phyloP scores from a whole-genome alignment of 2,329 filamentous ascomycete species.

The Allantophomopsis lycopodina region DNA sequence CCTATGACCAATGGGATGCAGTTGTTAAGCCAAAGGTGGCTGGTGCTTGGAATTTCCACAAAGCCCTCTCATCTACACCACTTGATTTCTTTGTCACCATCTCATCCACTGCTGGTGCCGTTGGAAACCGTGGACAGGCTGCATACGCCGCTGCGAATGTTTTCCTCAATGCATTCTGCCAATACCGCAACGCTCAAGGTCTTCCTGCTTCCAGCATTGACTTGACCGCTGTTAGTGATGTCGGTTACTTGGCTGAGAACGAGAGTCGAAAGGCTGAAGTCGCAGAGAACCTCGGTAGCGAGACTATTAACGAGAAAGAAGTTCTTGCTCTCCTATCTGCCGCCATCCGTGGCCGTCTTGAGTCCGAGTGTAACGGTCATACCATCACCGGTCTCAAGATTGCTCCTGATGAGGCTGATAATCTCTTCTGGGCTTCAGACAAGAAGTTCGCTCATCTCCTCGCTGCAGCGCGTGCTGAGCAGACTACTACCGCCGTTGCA shows the following conservation, averaged over 20 bases:
- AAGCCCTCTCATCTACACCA: conserved; percentile 7
- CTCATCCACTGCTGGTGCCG: conserved; percentile 21
- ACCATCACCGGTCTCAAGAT: conserved; percentile 40
- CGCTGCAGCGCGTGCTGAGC: conserved; percentile 20
- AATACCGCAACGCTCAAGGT: conserved; percentile 13
- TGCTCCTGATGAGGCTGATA: conserved; percentile 19
- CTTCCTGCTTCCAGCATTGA: conserved; percentile 17
- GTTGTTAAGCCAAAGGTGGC: conserved; percentile 23
- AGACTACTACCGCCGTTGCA: conserved; percentile 14
- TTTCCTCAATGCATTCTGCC: conserved; percentile 22
- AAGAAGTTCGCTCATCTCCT: conserved; percentile 36
- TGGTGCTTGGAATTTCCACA: conserved; percentile 17
- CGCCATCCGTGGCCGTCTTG: conserved; percentile 32
- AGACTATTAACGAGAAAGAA: conserved; percentile 37
- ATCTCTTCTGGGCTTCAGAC: conserved; percentile 38
- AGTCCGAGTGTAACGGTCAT: conserved; percentile 29
- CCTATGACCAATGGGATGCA: conserved; percentile 21
- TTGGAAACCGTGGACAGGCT: conserved; percentile 23
- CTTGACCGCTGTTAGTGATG: conserved; percentile 16
- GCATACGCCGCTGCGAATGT: conserved; percentile 25
- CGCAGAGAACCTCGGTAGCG: conserved; percentile 14
- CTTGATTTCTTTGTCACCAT: conserved; percentile 29
- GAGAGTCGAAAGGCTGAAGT: conserved; percentile 16
- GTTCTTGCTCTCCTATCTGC: conserved; percentile 37
- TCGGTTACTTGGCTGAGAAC: conserved; percentile 36